A percentile compares a stretch with the other conserved stretches of the same genome.
Conservation (phyloP, 176 grass and related monocot species). For the Eragrostis curvula region DNA sequence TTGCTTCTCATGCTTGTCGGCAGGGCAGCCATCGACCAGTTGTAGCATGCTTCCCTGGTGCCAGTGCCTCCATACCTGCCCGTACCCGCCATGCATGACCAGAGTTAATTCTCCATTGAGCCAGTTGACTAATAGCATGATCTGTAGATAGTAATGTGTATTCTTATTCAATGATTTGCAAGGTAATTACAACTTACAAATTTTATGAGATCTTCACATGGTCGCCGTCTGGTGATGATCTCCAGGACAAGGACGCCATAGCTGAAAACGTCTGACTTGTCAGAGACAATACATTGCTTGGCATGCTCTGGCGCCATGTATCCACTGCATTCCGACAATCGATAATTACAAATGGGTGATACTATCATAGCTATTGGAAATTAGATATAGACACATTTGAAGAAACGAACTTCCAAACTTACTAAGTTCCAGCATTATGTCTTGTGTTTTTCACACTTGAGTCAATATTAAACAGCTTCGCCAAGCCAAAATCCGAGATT, state of each 20-base stretch:
- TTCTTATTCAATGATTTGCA: too few relatives aligned
- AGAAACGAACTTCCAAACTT: background rate
- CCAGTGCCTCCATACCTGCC: constrained; percentile 49
- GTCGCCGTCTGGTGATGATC: constrained; percentile 44
- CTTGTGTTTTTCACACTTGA: constrained; percentile 45
- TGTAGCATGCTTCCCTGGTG: background rate
- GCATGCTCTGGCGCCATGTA: constrained; percentile 75
- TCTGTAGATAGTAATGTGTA: too few relatives aligned
- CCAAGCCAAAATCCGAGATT: constrained; percentile 67
- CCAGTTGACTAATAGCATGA: too few relatives aligned
- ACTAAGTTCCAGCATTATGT: constrained; percentile 58
- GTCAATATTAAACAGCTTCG: constrained; percentile 50
- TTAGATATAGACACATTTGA: too few relatives aligned
- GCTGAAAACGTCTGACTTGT: constrained; percentile 67
- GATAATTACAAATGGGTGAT: background rate
- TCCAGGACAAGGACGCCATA: constrained; percentile 59
- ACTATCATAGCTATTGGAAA: too few relatives aligned
- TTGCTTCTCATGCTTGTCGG: background rate
- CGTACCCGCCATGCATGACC: too few relatives aligned
- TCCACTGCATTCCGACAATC: constrained; percentile 37
- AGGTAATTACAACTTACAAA: constrained; percentile 30
- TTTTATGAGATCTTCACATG: constrained; percentile 22
- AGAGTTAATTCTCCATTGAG: too few relatives aligned
- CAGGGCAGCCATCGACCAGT: constrained; percentile 18
- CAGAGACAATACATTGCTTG: constrained; percentile 44